Evolutionary conservation across 768 basidiomycete genomes (phyloP).

Genomic region (Leccinum pellstonianum): DNA sequence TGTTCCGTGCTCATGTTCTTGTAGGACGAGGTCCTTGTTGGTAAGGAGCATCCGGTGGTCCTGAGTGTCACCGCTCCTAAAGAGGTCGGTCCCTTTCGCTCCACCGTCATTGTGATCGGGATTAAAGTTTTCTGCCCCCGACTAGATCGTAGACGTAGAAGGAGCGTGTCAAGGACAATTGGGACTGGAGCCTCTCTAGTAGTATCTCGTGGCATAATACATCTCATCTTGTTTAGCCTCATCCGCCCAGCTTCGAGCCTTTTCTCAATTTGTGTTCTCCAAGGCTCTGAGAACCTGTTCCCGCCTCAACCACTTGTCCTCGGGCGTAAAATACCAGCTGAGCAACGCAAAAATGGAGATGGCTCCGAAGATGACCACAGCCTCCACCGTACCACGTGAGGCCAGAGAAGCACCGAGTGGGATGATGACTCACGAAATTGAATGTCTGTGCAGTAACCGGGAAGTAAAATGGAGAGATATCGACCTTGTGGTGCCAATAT

Average conservation of each 20-base stretch:
- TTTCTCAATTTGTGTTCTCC: conserved; percentile 21
- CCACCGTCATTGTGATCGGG: conserved; percentile 1
- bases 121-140: conserved; percentile 2
- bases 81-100: conserved; percentile 50
- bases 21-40: conserved; percentile 73
- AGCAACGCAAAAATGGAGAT: conserved; percentile 76
- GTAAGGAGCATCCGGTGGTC: conserved; percentile 57
- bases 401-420: not conserved
- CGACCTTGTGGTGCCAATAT: conserved; percentile 46
- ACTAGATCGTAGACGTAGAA: conserved; percentile 70
- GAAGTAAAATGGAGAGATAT: conserved; percentile 86
- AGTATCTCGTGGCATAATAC: conserved; percentile 11
- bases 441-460: conserved; percentile 74
- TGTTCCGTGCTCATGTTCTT: conserved; percentile 8
- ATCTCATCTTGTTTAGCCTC: not conserved
- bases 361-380: conserved; percentile 73
- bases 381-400: conserved; percentile 41
- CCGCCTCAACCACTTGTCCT: conserved; percentile 75
- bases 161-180: conserved; percentile 74
- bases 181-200: conserved; percentile 55
- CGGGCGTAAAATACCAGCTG: conserved; percentile 77
- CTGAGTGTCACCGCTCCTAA: conserved; percentile 77
- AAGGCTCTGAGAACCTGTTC: conserved; percentile 58
- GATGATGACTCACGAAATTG: conserved; percentile 68
- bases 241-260: not conserved